phyloP scores from a whole-genome alignment of 2,329 filamentous ascomycete species.

The Hymenoscyphus fructigenus region DNA sequence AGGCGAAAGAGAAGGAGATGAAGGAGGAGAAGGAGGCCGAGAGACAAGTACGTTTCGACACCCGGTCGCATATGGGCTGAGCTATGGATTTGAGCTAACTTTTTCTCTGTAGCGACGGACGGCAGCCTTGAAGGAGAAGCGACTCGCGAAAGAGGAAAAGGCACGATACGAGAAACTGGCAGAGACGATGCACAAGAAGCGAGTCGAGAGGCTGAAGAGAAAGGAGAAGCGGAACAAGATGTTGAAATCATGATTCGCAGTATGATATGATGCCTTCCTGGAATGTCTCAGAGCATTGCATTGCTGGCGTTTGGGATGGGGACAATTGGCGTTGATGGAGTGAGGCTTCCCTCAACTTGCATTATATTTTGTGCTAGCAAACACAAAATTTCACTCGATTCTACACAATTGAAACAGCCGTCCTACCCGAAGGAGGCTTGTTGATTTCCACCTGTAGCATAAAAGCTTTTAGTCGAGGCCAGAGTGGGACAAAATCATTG shows the following conservation, averaged over 20 bases:
- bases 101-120: conserved; percentile 61
- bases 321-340: conserved; percentile 19
- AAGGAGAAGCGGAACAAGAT: conserved; percentile 96
- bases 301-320: conserved; percentile 18
- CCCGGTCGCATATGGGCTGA: background rate
- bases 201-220: conserved; percentile 88
- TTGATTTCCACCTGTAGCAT: background rate
- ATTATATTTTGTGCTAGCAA: background rate
- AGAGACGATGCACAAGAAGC: conserved; percentile 96
- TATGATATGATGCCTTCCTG: background rate
- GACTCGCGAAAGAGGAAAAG: conserved; percentile 87
- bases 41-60: conserved; percentile 61
- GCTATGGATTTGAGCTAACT: conserved; percentile 10
- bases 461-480: background rate
- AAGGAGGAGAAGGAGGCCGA: conserved; percentile 93
- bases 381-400: background rate
- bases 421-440: background rate
- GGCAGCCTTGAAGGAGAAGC: conserved; percentile 78
- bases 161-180: conserved; percentile 92
- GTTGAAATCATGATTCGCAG: conserved; percentile 57
- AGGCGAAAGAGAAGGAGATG: conserved; percentile 92
- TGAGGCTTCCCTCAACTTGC: background rate
- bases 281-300: conserved; percentile 6
- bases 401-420: background rate
- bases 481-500: background rate